These are phyloP conservation scores for Coemansia interrupta DNA, from an alignment of 192 early-diverging fungal genomes.

Conservation along the genomic window DNA sequence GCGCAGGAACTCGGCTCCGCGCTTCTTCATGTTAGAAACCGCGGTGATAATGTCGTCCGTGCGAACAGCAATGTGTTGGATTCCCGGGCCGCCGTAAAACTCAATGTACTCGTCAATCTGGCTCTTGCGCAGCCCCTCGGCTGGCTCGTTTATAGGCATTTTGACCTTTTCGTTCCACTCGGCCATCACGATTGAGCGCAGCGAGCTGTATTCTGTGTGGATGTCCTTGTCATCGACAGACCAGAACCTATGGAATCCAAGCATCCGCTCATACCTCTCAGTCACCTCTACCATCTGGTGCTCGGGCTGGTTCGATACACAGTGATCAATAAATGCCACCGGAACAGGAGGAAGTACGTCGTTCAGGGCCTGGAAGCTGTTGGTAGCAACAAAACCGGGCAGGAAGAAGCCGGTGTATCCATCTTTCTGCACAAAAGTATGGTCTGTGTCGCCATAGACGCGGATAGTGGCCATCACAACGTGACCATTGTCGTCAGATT, in stretches of 20 bases:
- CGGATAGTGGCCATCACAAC: conserved; percentile 90
- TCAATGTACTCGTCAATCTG: conserved; percentile 78
- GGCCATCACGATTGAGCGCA: conserved; percentile 94
- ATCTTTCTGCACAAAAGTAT: conserved; percentile 86
- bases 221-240: conserved; percentile 96
- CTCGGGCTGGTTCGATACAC: conserved; percentile 94
- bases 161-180: conserved; percentile 87
- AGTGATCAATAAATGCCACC: conserved; percentile 82
- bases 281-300: conserved; percentile 80
- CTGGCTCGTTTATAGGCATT: conserved; percentile 98
- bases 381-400: conserved; percentile 65
- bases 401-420: conserved; percentile 84
- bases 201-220: conserved; percentile 90
- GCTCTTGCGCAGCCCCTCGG: conserved; percentile 85
- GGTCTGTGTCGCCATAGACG: conserved; percentile 91
- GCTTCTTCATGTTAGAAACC: conserved; percentile 73
- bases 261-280: conserved; percentile 82
- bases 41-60: conserved; percentile 82
- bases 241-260: conserved; percentile 99
- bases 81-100: conserved; percentile 66
- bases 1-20: conserved; percentile 86
- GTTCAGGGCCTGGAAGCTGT: conserved; percentile 57
- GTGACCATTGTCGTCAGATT: conserved; percentile 78
- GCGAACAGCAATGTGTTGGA: conserved; percentile 93
- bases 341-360: conserved; percentile 63